phyloP scores from a whole-genome alignment of 139 green algal genomes.

The Chlorella vulgaris region DNA sequence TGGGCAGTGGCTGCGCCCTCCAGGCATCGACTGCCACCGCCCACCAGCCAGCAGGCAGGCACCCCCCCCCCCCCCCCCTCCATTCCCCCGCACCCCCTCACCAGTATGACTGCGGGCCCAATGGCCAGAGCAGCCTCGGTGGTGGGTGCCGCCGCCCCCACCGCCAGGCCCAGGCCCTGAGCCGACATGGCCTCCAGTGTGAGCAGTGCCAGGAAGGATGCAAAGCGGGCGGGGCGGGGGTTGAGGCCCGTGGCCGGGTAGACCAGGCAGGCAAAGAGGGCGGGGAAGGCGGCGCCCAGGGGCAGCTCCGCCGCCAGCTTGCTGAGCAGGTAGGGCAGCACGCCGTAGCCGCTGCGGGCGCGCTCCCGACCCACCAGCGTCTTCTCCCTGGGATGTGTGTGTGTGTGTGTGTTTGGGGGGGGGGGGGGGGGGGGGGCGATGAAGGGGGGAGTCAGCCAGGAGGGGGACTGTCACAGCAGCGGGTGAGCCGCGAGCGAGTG shows the following conservation, averaged over 20 bases:
- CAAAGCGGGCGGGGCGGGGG: conserved; percentile 59
- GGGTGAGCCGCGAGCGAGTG: too few relatives aligned
- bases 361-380: conserved; percentile 12
- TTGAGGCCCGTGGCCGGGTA: conserved; percentile 88
- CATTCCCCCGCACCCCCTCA: background rate
- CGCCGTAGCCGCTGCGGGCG: conserved; percentile 38
- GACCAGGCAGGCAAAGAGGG: conserved; percentile 80
- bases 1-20: too few relatives aligned
- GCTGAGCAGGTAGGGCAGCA: conserved; percentile 68
- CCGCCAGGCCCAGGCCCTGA: conserved; percentile 80
- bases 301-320: conserved; percentile 92
- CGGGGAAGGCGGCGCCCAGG: conserved; percentile 80
- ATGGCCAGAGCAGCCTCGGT: conserved; percentile 88
- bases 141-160: conserved; percentile 77
- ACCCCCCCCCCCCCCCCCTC: too few relatives aligned
- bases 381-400: conserved; percentile 5
- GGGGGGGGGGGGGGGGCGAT: background rate
- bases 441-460: background rate
- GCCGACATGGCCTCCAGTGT: conserved; percentile 71
- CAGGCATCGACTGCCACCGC: background rate
- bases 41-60: background rate
- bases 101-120: conserved; percentile 90
- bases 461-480: too few relatives aligned
- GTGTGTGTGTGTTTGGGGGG: background rate
- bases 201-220: conserved; percentile 81